Base-by-base conservation (phyloP, 2,329 filamentous ascomycete genomes). In the Davidsoniella virescens region DNA sequence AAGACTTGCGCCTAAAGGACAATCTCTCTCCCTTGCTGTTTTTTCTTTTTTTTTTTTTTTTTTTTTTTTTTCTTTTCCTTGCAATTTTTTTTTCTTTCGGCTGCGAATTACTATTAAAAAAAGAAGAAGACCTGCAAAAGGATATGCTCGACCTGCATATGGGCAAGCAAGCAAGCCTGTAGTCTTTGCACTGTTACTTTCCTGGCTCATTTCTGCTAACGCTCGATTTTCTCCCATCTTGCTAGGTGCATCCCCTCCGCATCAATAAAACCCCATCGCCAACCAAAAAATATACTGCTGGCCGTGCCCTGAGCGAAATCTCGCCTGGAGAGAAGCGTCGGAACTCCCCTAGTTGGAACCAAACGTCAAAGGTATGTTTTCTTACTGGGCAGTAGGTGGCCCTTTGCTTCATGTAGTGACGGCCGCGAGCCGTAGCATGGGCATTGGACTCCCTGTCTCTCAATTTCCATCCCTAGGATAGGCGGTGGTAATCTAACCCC, bases 311-410 rank as follows among this genome's bases (percentile, higher is more conserved):
- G 56, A 84, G 87, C 55, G 92, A 98, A 69, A 80, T 98, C 61
- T 86, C 84, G 58, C 84, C 84, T 48, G 84, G 84, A 55, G 86
- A 88, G 66, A 82, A 80, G 65, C 78, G 90, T 62, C 77, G 88
- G 59, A 96, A 96, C 69, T 95, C 88, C 47, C 87, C 88, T 49
- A 93, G 84, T 70, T 94, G 82, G 77, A 87, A 83, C 60, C 83
- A 88, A 64, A 65, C 68, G 54, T 72, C 66, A 69, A 87, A 84
- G 75, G 83, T 88, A 71, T 64, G 65, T 56, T 25, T 25, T 51
- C 26, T 49, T 25, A 33, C 3, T 33, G 8, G 8, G 12, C 12
- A 33, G 29, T 12, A 33, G 29, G 8, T 9, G 29, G 29, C 10
- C 29, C 29, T 33, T 33, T 12, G 29, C 29, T 9, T 12, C 4